phyloP scores from a whole-genome alignment of 768 basidiomycete genomes.

The Dentipellis fragilis region DNA sequence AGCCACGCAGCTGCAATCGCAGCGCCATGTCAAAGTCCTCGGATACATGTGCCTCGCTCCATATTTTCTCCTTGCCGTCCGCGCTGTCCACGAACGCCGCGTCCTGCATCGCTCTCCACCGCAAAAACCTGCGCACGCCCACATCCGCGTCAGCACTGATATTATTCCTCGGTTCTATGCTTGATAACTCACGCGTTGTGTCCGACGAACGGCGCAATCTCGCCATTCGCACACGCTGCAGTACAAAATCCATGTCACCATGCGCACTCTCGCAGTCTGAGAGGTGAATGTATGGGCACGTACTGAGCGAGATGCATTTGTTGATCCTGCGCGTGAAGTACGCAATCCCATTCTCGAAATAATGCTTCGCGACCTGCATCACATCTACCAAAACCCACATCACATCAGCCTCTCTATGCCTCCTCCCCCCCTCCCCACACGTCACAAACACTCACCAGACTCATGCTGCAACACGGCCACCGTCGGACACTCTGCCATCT shows the following conservation, averaged over 20 bases:
- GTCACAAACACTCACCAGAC: conserved; percentile 22
- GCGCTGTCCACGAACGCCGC: conserved; percentile 38
- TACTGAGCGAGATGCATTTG: conserved; percentile 28
- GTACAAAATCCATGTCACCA: background rate
- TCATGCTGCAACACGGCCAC: conserved; percentile 44
- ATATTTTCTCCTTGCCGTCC: conserved; percentile 43
- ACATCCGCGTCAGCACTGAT: background rate
- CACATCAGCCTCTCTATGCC: conserved; percentile 14
- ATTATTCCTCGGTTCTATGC: too few relatives aligned
- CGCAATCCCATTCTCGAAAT: conserved; percentile 37
- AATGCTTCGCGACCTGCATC: conserved; percentile 47
- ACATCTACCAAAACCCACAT: conserved; percentile 30
- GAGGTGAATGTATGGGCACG: background rate
- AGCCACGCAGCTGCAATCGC: conserved; percentile 44
- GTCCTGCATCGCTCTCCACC: conserved; percentile 51
- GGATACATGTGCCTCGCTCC: conserved; percentile 58
- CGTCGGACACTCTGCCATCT: conserved; percentile 38
- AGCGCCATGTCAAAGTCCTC: conserved; percentile 67
- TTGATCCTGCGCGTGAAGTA: conserved; percentile 44
- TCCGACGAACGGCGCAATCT: conserved; percentile 35
- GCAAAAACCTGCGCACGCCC: conserved; percentile 27
- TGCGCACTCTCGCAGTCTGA: too few relatives aligned
- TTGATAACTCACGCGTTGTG: conserved; percentile 27
- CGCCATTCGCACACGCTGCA: conserved; percentile 30
- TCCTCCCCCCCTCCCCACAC: background rate